Base-by-base conservation (phyloP, 257 asterid genomes). In the Nyctanthes arbortristis region DNA sequence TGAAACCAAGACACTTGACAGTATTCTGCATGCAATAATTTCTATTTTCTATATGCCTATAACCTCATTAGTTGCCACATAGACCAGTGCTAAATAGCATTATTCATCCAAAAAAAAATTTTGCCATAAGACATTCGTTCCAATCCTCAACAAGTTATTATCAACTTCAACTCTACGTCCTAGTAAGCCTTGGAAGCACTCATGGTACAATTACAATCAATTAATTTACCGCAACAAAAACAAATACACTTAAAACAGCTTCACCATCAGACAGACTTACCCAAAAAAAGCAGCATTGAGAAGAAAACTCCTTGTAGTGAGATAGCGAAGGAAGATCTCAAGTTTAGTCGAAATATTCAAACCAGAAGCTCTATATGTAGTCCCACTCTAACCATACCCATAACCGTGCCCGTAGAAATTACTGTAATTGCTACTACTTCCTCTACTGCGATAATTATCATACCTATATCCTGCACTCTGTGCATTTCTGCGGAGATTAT, bases 251-350 rank as follows among this genome's bases (percentile, higher is more conserved):
- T 6, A 33, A 2, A 43, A 29, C 22, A 29, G n/a, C n/a, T n/a
- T n/a, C n/a, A 40, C n/a, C 27, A 2, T 1, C 55, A 25, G 32
- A 32, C 3, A 29, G 13, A n/a, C n/a, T 77, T 80, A 93, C 98
- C 97, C 77, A 16, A 83, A 66, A 30, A 87, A 85, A 5, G 96
- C 78, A 37, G 89, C 94, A 71, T 90, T 83, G 66, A 88, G 90
- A 59, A 89, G 88, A 77, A 87, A 89, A 13, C 84, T 73, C 77
- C 76, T 76, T 0, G 94, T 82, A 13, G 84, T 86, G 61, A 93
- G 82, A 80, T 32, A 83, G 75, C 91, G 77, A 62, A 91, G 69
- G 57, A 87, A 78, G 71, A 82, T 57, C 80, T 91, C 98, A 22
- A 93, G 69, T 67, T 65, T 85, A 22, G 83, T 56, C 63, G 58